A percentile compares a stretch with the other conserved stretches of the same genome.
Evolutionary conservation across 192 early-diverging fungal genomes (phyloP).

Genomic region (Fimicolochytrium jonesii): DNA sequence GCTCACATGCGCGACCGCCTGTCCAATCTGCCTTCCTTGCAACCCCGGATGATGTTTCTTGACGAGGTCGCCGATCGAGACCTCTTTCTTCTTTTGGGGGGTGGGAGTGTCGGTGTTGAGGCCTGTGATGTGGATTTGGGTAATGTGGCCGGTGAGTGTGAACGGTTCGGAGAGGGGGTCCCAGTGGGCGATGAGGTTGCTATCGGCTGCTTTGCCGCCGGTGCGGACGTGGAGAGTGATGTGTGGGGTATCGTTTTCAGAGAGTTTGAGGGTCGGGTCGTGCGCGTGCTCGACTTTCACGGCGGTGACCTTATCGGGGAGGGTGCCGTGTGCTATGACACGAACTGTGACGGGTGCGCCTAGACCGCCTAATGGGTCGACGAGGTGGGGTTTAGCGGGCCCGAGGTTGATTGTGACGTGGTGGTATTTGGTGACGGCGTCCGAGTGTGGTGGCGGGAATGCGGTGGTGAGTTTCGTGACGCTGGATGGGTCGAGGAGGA

Average conservation of each 20-base stretch:
- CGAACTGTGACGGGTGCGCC: conserved; percentile 16
- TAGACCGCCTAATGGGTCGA: conserved; percentile 30
- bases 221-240: conserved; percentile 33
- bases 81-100: conserved; percentile 17
- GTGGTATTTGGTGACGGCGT: conserved; percentile 25
- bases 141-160: conserved; percentile 21
- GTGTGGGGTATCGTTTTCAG: conserved; percentile 36
- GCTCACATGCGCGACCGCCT: conserved; percentile 27
- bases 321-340: conserved; percentile 21
- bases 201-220: conserved; percentile 13
- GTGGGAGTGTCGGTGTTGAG: conserved; percentile 14
- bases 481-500: conserved; percentile 25
- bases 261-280: conserved; percentile 2
- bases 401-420: conserved; percentile 41
- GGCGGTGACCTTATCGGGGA: conserved; percentile 26
- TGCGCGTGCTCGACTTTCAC: conserved; percentile 27
- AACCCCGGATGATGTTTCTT: conserved; percentile 40
- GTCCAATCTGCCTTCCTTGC: conserved; percentile 34
- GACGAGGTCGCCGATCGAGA: conserved; percentile 40
- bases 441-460: conserved; percentile 14
- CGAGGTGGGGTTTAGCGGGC: conserved; percentile 12
- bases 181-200: conserved; percentile 40
- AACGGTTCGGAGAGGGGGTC: conserved; percentile 12
- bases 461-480: not conserved
- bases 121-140: conserved; percentile 30